These are phyloP conservation scores for Logfia minima DNA, from an alignment of 129 eudicot species.

Conservation along the genomic window DNA sequence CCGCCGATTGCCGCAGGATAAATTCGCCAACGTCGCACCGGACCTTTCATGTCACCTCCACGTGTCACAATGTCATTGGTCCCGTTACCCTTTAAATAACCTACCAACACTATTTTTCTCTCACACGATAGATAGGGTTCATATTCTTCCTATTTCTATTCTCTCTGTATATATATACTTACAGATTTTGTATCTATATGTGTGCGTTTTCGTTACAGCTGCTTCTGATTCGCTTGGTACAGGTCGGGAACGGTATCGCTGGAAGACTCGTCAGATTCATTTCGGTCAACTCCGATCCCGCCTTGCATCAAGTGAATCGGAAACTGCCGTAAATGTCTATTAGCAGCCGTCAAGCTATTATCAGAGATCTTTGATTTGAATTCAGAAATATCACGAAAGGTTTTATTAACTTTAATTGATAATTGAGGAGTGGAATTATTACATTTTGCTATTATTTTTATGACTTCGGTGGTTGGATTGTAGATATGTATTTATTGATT, in stretches of 20 bases:
- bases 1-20: slow-evolving; percentile 25
- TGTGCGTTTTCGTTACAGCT: slow-evolving; percentile 42
- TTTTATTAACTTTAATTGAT: background rate
- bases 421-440: slow-evolving; percentile 7
- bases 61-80: slow-evolving; percentile 37
- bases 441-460: background rate
- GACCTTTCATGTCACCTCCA: slow-evolving; percentile 23
- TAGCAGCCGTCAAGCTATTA: background rate
- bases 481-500: background rate
- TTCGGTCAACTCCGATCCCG: slow-evolving; percentile 48
- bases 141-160: background rate
- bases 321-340: slow-evolving; percentile 40
- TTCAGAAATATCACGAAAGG: too few species aligned
- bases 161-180: background rate
- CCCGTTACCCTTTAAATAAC: slow-evolving; percentile 32
- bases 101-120: background rate
- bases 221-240: slow-evolving; percentile 98
- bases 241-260: slow-evolving; percentile 88
- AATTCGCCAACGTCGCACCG: slow-evolving; percentile 24
- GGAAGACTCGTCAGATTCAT: slow-evolving; percentile 2
- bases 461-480: background rate
- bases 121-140: slow-evolving; percentile 15
- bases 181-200: background rate
- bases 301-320: slow-evolving; percentile 86
- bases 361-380: slow-evolving; percentile 3